Evolutionary conservation across 1,139 yeast genomes (phyloP).

Genomic region (Protomyces inouyei): DNA sequence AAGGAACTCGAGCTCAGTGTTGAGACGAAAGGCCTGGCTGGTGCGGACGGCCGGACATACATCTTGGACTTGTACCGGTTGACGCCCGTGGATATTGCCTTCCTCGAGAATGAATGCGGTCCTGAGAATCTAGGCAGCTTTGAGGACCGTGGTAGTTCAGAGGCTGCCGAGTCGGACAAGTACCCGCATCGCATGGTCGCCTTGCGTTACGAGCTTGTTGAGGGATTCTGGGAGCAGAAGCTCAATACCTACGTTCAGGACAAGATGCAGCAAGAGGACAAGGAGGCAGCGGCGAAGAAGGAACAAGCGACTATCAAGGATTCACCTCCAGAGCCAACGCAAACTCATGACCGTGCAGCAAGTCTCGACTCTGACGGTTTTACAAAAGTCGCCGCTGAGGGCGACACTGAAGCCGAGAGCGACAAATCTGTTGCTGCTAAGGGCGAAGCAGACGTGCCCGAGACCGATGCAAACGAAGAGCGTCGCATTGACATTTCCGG

Average conservation of each 20-base stretch:
- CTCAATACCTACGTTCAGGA: slow-evolving; percentile 49
- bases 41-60: slow-evolving; percentile 81
- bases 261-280: slow-evolving; percentile 35
- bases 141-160: slow-evolving; percentile 41
- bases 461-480: slow-evolving; percentile 26
- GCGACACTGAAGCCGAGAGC: slow-evolving; percentile 13
- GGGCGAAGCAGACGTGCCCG: slow-evolving; percentile 1
- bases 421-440: slow-evolving; percentile 3
- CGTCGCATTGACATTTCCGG: slow-evolving; percentile 31
- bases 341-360: not conserved
- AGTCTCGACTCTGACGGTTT: slow-evolving; percentile 15
- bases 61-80: slow-evolving; percentile 77
- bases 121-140: not conserved
- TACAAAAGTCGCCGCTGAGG: slow-evolving; percentile 9
- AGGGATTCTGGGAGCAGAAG: slow-evolving; percentile 79
- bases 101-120: slow-evolving; percentile 48
- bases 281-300: slow-evolving; percentile 29
- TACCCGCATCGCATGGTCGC: slow-evolving; percentile 81
- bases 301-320: slow-evolving; percentile 23
- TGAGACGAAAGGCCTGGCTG: slow-evolving; percentile 78
- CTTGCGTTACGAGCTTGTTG: slow-evolving; percentile 81
- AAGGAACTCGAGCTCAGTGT: slow-evolving; percentile 59
- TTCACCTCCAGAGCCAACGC: not conserved
- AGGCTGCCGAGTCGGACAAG: slow-evolving; percentile 40
- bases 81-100: slow-evolving; percentile 77